phyloP scores from a whole-genome alignment of 2,329 filamentous ascomycete genomes.

The Microascus cirrosus region DNA sequence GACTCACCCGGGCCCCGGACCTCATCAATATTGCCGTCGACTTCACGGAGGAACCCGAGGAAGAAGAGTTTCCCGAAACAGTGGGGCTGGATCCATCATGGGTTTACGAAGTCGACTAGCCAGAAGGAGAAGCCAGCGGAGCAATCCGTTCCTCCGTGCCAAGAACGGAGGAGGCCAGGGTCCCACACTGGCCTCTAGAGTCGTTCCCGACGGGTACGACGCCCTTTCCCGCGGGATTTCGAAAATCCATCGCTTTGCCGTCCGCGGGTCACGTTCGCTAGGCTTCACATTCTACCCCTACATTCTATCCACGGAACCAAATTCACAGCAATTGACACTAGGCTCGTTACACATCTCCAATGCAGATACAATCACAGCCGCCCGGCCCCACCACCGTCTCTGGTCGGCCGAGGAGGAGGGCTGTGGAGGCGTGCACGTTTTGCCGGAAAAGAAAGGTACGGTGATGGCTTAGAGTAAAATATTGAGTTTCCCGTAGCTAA shows the following conservation, averaged over 20 bases:
- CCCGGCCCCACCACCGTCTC: neutral
- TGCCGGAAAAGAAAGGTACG: conserved; percentile 19
- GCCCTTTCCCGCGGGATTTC: neutral
- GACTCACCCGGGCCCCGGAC: too few species aligned
- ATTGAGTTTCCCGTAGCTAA: conserved; percentile 1
- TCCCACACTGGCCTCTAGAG: too few species aligned
- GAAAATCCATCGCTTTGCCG: neutral
- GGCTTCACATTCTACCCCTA: neutral
- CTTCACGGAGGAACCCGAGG: too few species aligned
- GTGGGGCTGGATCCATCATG: too few species aligned
- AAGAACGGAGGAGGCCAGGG: too few species aligned
- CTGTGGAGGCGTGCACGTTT: conserved; percentile 18
- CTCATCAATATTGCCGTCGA: too few species aligned
- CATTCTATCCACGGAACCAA: neutral
- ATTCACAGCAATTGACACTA: neutral
- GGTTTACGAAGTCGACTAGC: too few species aligned
- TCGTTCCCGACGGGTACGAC: too few species aligned
- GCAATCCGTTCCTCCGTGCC: too few species aligned
- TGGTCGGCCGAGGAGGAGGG: conserved; percentile 13
- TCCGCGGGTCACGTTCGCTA: neutral
- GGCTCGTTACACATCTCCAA: neutral
- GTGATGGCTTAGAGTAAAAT: neutral
- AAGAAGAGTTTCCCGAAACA: too few species aligned
- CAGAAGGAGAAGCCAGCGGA: too few species aligned
- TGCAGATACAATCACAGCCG: neutral